Base-by-base conservation (phyloP, 352 stramenopile species). In the Pythium myriotylum region DNA sequence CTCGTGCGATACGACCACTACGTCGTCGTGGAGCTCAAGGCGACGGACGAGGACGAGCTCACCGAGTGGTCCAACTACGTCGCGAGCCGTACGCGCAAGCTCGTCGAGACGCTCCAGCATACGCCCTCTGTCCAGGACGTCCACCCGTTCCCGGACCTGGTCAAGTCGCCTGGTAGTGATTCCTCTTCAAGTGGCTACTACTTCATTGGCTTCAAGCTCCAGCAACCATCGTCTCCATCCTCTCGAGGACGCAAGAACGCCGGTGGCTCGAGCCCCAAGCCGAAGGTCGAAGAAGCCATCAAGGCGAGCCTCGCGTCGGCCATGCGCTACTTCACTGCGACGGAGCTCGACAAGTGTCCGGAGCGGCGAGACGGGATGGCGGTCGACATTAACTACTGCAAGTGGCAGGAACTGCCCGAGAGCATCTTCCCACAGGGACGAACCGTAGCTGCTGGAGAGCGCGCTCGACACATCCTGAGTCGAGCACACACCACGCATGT, bases 1-100 rank as follows among this genome's bases (percentile, higher is more conserved):
- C 54, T 91, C 13, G 80, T 95, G 33, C 85, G 79, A 49, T 96
- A 96, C 55, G 86, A 95, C 47, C 79, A 94, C 67, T 88, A 94
- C 57, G 49, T 95, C 17, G 71, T 81, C 8, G 64, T 94, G n/a
- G 72, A 90, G 52, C 24, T 95, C 20, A 40, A 64, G 10, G 78
- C 81, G 12, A 51, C 71, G n/a, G 77, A 55, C 49, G 84, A 91
- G 4, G 77, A 89, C 37, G 68, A 82, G 14, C 55, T 92, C 23
- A 74, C 57, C 27, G 77, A 89, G 59, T 92, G 82, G 77, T 74
- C 77, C 8, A 89, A 78, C 45, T 93, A 93, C 65, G 83, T 95
- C 7, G 78, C 80, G 17, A 92, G 84, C 41, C 83, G 85, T n/a
- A 90, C 81, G 20, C 82, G 87, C 13, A 94, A 94, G 59, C 68